phyloP scores from a whole-genome alignment of 1,284 basidiomycete species.

The Megacollybia platyphylla region DNA sequence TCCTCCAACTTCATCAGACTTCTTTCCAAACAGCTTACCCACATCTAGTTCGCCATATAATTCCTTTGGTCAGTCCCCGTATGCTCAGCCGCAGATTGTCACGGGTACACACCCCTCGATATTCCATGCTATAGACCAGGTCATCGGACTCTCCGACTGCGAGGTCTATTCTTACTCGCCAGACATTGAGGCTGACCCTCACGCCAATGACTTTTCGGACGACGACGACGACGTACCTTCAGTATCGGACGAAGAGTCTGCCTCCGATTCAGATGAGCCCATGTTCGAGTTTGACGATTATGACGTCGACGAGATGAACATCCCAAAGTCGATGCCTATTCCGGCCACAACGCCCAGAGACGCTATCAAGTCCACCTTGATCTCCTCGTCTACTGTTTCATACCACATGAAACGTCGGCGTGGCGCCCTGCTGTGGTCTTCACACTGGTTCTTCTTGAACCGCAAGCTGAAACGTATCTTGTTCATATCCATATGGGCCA shows the following conservation, averaged over 20 bases:
- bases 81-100: constrained; percentile 50
- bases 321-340: constrained; percentile 1
- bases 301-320: constrained; percentile 44
- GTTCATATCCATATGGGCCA: constrained; percentile 91
- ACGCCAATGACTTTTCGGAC: constrained; percentile 73
- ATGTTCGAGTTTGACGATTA: constrained; percentile 73
- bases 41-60: constrained; percentile 56
- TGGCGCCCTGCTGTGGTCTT: constrained; percentile 91
- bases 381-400: constrained; percentile 16
- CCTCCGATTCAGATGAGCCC: constrained; percentile 49
- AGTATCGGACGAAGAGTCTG: constrained; percentile 40
- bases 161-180: constrained; percentile 94
- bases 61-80: constrained; percentile 44
- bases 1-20: constrained; percentile 57
- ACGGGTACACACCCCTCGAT: constrained; percentile 72
- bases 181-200: constrained; percentile 91
- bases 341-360: constrained; percentile 1
- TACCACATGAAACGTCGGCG: constrained; percentile 23
- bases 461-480: constrained; percentile 86
- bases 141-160: constrained; percentile 77
- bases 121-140: constrained; percentile 81
- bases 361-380: constrained; percentile 10
- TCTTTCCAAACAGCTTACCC: constrained; percentile 62
- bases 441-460: constrained; percentile 97
- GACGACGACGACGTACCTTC: constrained; percentile 58